Evolutionary conservation across 1,284 basidiomycete genomes (phyloP).

Genomic region (Sporisorium scitamineum): DNA sequence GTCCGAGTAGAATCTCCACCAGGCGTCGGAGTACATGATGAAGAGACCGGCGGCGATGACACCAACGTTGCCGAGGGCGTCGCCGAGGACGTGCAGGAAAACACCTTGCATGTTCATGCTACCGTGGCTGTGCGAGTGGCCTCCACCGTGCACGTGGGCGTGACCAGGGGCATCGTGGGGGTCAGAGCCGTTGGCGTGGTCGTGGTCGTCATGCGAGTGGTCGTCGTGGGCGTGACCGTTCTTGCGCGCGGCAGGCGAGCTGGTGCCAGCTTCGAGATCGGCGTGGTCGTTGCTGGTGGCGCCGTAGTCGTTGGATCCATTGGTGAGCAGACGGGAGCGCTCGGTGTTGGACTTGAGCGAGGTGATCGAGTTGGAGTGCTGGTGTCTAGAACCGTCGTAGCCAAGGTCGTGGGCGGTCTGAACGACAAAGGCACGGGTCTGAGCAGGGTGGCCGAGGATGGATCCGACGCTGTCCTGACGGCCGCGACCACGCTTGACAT

Average conservation of each 20-base stretch:
- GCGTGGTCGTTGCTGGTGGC: slow-evolving; percentile 28
- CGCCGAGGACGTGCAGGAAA: slow-evolving; percentile 92
- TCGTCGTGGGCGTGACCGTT: slow-evolving; percentile 44
- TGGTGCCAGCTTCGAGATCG: slow-evolving; percentile 50
- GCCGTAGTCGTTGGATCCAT: slow-evolving; percentile 42
- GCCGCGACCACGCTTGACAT: slow-evolving; percentile 26
- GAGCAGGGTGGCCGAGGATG: slow-evolving; percentile 86
- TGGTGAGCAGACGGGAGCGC: slow-evolving; percentile 31
- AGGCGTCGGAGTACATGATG: slow-evolving; percentile 62
- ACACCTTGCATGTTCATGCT: slow-evolving; percentile 99
- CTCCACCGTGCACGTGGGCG: slow-evolving; percentile 75
- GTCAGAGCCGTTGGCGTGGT: slow-evolving; percentile 49
- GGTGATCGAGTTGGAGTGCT: slow-evolving; percentile 35
- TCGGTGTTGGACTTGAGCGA: slow-evolving; percentile 25
- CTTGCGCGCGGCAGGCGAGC: slow-evolving; percentile 40
- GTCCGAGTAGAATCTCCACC: slow-evolving; percentile 83
- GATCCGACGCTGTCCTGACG: slow-evolving; percentile 53
- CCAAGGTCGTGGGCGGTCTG: slow-evolving; percentile 84
- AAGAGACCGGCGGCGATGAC: slow-evolving; percentile 91
- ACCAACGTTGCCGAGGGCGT: slow-evolving; percentile 93
- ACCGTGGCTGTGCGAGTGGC: slow-evolving; percentile 71
- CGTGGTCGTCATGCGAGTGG: slow-evolving; percentile 42
- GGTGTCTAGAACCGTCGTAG: slow-evolving; percentile 55
- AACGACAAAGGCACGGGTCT: slow-evolving; percentile 87
- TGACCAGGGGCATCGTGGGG: slow-evolving; percentile 67